Base-by-base conservation (phyloP, 495 filamentous ascomycete species). In the Neurospora sp. region DNA sequence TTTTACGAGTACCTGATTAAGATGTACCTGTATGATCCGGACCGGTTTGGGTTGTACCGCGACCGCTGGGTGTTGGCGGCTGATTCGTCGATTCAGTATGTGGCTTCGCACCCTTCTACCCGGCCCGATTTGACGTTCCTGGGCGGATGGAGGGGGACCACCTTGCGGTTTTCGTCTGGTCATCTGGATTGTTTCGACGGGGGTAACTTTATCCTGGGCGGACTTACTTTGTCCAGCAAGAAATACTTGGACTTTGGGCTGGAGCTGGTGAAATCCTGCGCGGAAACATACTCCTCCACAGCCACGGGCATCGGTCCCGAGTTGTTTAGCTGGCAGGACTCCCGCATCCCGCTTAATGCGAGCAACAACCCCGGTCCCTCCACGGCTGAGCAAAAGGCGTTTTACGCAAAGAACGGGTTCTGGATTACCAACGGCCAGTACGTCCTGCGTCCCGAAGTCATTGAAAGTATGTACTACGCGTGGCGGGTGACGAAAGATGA, bases 1-100 rank as follows among this genome's bases (percentile, higher is more conserved):
- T 96, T 90, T 83, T 97, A 97, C 80, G 94, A 97, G 82, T 97
- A 97, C 75, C 86, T 97, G 35, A 91, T 97, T 79, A 97, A 97
- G 85, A 95, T 96, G 92, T 96, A 90, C 76, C 81, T 96, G 74
- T 97, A 97, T 78, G 91, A 94, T 78, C 85, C 90, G 12, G 71
- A 80, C 41, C 87, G 89, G 10, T 96, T 91, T 74, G 81, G 71
- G 11, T 40, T 77, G 2, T 93, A 94, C 82, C 86, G 83, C 72
- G 90, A 93, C 74, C 87, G 90, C 72, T 97, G 94, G 94, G 83
- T 93, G 31, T 78, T 83, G 4, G 94, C 94, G 7, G 92, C 90
- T 27, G 90, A 96, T 73, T 94, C 91, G 3, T 90, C 89, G 31
- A 93, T 96, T 41, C 77, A 86, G 42, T 84, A 95, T 70, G 85